phyloP scores from a whole-genome alignment of 192 early-diverging fungal species.

The Pilobolus umbonatus region DNA sequence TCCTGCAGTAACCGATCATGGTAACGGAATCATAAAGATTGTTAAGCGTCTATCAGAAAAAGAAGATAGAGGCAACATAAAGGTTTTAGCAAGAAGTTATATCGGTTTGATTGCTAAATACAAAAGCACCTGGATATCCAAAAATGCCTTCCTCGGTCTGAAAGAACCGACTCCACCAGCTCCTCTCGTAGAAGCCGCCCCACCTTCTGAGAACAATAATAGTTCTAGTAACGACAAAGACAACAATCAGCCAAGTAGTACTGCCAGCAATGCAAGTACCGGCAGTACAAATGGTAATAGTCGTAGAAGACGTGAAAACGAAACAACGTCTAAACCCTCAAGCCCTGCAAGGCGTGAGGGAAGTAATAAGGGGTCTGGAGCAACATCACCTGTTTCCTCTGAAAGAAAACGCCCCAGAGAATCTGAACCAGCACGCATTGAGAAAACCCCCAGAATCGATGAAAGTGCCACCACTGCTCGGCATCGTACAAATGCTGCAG shows the following conservation, averaged over 20 bases:
- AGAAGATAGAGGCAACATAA: slow-evolving; percentile 68
- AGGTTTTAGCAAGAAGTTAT: slow-evolving; percentile 55
- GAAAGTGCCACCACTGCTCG: not conserved
- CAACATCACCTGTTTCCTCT: not conserved
- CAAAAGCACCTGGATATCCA: slow-evolving; percentile 19
- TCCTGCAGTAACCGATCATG: slow-evolving; percentile 55
- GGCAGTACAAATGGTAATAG: not conserved
- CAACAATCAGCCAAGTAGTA: not conserved
- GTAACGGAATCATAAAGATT: slow-evolving; percentile 39
- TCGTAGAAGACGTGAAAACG: not conserved
- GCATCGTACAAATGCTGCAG: not conserved
- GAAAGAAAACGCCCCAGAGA: slow-evolving; percentile 6
- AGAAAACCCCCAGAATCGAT: not conserved
- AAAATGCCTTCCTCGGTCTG: slow-evolving; percentile 20
- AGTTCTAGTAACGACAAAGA: not conserved
- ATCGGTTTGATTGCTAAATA: slow-evolving; percentile 31
- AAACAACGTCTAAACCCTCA: not conserved
- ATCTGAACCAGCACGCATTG: not conserved
- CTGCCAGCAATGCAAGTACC: too few relatives aligned
- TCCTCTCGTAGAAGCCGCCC: not conserved
- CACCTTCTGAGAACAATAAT: not conserved
- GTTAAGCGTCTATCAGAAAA: slow-evolving; percentile 44
- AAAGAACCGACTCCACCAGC: not conserved
- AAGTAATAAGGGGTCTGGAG: not conserved
- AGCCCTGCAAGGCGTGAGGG: slow-evolving; percentile 4